Base-by-base conservation (phyloP, 2,329 filamentous ascomycete species). In the Colletotrichum zoysiae region DNA sequence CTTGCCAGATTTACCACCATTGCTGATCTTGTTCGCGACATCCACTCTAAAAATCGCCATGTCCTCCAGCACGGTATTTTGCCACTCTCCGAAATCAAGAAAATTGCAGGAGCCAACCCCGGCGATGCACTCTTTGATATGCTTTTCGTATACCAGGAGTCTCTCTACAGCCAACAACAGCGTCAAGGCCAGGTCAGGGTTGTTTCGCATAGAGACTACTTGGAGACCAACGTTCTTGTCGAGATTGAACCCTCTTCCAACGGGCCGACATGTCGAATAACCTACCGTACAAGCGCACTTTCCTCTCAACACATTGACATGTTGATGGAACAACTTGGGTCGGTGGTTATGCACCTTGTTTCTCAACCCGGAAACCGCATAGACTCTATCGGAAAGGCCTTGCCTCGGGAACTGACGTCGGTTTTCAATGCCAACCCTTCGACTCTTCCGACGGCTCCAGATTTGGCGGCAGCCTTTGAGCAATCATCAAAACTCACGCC, bases 111-210 rank as follows among this genome's bases (percentile, higher is more conserved):
- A 0, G 72, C 92, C 0, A 81, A 85, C 38, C 84, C 89, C 0
- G 84, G 86, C 0, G 85, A 89, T 50, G 81, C 82, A 1, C 81
- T 97, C 0, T 97, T 95, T 75, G 93, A 97, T 75, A 87, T 91
- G 0, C 83, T 97, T 0, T 91, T 97, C 76, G 91, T 95, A 0
- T 98, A 95, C 85, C 95, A 98, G 76, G 92, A 97, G 77, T 92
- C 91, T 0, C 83, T 92, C 1, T 81, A 83, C 77, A 82, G 76
- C 75, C 76, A 74, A 35, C 62, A 63, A 53, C 23, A 74, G 40
- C 42, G 55, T 1, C 71, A 74, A 1, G 75, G 80, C 3, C 46
- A 78, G 2, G 83, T 95, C 0, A 79, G 77, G 12, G 84, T 94
- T 66, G 78, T 88, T 0, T 85, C 87, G 35, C 90, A 92, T 64